Conservation (phyloP, 805 yeast genomes). For the Ogataea kodamae region DNA sequence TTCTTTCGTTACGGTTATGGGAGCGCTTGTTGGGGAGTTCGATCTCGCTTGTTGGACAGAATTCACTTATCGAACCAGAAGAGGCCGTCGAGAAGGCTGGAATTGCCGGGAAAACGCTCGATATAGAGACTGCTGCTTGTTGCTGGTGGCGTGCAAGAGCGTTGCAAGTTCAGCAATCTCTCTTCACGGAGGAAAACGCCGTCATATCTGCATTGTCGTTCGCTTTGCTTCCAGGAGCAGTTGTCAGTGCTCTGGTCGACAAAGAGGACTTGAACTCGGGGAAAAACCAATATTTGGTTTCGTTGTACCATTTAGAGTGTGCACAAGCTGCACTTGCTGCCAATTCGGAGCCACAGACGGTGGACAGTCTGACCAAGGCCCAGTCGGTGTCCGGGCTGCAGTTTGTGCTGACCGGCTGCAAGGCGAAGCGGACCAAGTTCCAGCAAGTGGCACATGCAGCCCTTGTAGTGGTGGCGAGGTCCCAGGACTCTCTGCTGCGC, state of each 20-base stretch:
- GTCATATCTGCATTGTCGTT: slow-evolving; percentile 41
- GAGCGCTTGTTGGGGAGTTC: slow-evolving; percentile 36
- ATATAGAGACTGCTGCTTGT: slow-evolving; percentile 42
- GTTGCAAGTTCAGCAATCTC: slow-evolving; percentile 57
- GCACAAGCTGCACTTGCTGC: slow-evolving; percentile 63
- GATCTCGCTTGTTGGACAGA: slow-evolving; percentile 21
- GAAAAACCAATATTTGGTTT: slow-evolving; percentile 35
- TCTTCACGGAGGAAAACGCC: slow-evolving; percentile 57
- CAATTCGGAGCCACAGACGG: slow-evolving; percentile 58
- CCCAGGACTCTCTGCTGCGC: slow-evolving; percentile 30
- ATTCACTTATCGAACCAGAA: slow-evolving; percentile 19
- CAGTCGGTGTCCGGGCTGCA: slow-evolving; percentile 56
- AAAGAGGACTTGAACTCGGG: slow-evolving; percentile 32
- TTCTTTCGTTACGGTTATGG: slow-evolving; percentile 42
- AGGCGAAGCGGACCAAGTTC: slow-evolving; percentile 81
- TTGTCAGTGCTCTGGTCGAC: slow-evolving; percentile 33
- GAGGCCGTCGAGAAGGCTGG: slow-evolving; percentile 21
- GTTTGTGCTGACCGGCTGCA: slow-evolving; percentile 78
- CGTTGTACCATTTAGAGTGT: slow-evolving; percentile 58
- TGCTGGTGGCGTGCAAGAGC: slow-evolving; percentile 79
- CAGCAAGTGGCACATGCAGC: slow-evolving; percentile 72
- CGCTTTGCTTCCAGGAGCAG: slow-evolving; percentile 35
- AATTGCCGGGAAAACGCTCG: slow-evolving; percentile 12
- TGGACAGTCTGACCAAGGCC: slow-evolving; percentile 53
- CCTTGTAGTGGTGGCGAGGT: slow-evolving; percentile 70